Conservation (phyloP, 306 rosid species). For the Prunus mira region DNA sequence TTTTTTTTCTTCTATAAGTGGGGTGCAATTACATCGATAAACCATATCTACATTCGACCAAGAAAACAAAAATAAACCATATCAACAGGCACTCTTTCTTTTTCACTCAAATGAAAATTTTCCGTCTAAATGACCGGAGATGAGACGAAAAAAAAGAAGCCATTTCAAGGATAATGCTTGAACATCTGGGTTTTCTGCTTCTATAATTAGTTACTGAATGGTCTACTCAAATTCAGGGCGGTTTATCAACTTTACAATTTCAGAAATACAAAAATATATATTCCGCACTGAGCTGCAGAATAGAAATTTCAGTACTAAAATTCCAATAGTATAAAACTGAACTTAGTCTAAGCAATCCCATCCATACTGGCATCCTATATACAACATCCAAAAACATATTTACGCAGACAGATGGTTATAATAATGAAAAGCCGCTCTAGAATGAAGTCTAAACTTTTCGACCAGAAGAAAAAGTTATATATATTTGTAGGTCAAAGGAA, state of each 20-base stretch:
- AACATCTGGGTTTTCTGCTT: neutral
- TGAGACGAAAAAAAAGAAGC: neutral
- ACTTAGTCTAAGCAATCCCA: neutral
- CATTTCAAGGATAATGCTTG: neutral
- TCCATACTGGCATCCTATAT: slow-evolving; percentile 33
- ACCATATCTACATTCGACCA: too few species aligned
- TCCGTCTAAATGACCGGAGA: neutral
- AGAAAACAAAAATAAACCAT: too few species aligned
- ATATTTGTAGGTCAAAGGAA: neutral
- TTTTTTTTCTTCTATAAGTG: too few species aligned
- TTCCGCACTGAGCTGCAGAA: neutral
- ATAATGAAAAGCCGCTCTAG: slow-evolving; percentile 10
- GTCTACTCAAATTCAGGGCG: neutral
- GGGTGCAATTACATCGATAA: too few species aligned
- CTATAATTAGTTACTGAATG: neutral
- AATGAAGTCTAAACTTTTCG: slow-evolving; percentile 16
- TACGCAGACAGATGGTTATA: slow-evolving; percentile 21
- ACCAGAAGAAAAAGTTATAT: neutral
- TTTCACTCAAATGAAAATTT: neutral
- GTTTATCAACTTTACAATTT: slow-evolving; percentile 2
- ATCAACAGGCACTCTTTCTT: too few species aligned
- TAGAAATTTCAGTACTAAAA: too few species aligned
- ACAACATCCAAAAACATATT: slow-evolving; percentile 38
- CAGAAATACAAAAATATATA: neutral
- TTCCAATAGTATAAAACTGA: neutral